Percentiles rank a stretch among this genome's conserved stretches.
Evolutionary conservation across 2,329 filamentous ascomycete species (phyloP).

Genomic region (Paecilomyces sp.): DNA sequence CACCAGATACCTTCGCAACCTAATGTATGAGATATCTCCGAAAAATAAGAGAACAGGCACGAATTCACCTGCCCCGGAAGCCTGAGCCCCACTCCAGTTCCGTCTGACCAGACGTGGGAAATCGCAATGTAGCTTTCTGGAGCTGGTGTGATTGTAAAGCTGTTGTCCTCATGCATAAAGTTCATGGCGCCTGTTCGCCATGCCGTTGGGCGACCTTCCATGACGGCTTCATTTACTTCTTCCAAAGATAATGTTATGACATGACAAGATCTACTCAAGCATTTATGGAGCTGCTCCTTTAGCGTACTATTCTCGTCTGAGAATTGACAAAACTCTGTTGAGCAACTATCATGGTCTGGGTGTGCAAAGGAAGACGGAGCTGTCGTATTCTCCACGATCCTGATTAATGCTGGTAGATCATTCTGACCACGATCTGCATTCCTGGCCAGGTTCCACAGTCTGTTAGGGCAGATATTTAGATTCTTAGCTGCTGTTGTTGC

Average conservation of each 20-base stretch:
- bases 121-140: not conserved
- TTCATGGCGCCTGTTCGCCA: not conserved
- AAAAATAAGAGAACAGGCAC: not conserved
- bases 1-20: too few species aligned
- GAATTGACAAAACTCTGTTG: not conserved
- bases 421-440: too few species aligned
- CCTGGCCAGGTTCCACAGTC: too few species aligned
- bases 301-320: not conserved
- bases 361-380: not conserved
- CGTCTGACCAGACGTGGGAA: not conserved
- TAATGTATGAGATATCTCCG: too few species aligned
- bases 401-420: too few species aligned
- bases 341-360: not conserved
- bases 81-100: not conserved
- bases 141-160: not conserved
- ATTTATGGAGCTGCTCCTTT: not conserved
- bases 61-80: not conserved
- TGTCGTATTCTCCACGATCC: too few species aligned
- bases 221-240: not conserved
- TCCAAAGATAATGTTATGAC: not conserved
- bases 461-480: too few species aligned
- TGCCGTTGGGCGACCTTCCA: not conserved
- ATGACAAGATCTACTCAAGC: not conserved
- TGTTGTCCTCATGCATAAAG: not conserved
- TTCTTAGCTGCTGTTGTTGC: too few species aligned